Conservation (phyloP, 352 stramenopile species). For the Phytophthora uliginosa region DNA sequence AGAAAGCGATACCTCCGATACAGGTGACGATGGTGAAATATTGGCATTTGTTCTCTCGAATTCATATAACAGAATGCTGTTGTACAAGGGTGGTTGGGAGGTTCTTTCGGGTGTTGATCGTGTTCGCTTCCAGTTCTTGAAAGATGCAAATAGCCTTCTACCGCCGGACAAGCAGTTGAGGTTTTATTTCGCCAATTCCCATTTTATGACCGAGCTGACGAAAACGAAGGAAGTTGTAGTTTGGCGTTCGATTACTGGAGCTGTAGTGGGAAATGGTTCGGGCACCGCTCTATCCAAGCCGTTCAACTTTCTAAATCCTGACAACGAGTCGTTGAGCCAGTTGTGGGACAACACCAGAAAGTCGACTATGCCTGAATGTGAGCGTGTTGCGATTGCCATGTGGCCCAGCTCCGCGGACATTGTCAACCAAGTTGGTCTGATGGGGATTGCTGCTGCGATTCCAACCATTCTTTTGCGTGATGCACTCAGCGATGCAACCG, state of each 20-base stretch:
- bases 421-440: background rate
- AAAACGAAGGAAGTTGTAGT: background rate
- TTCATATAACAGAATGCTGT: background rate
- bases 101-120: conserved; percentile 5
- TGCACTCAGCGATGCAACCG: background rate
- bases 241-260: conserved; percentile 13
- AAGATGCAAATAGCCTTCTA: conserved; percentile 10
- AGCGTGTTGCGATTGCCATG: conserved; percentile 9
- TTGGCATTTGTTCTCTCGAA: conserved; percentile 10
- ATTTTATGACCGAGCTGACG: too few relatives aligned
- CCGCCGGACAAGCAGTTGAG: conserved; percentile 8
- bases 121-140: conserved; percentile 5
- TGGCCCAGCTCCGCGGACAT: conserved; percentile 14
- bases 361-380: background rate
- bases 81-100: background rate
- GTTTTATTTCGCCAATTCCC: conserved; percentile 11
- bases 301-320: conserved; percentile 18
- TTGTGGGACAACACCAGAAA: background rate
- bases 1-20: background rate
- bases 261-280: conserved; percentile 1
- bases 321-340: conserved; percentile 5
- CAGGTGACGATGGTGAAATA: background rate
- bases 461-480: conserved; percentile 2
- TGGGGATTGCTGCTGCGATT: conserved; percentile 8
- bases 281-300: background rate